A percentile compares a stretch with the other conserved stretches of the same genome.
phyloP scores from a whole-genome alignment of 306 rosid species.

The Macrotyloma uniflorum region DNA sequence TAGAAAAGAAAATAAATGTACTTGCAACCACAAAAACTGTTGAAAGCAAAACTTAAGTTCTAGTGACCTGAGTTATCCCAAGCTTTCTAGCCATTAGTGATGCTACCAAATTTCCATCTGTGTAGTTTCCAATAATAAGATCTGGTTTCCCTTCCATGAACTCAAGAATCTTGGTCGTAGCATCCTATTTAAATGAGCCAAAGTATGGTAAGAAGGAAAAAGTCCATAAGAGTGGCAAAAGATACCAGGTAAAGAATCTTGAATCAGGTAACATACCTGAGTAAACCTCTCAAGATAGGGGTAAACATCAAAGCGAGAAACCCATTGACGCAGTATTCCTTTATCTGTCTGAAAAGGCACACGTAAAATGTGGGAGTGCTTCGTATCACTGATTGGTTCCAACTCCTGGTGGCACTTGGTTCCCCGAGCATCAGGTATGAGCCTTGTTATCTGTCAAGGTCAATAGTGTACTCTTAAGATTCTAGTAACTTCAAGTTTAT shows the following conservation, averaged over 20 bases:
- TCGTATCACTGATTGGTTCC: constrained; percentile 75
- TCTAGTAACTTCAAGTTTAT: neutral
- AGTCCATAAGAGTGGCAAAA: constrained; percentile 11
- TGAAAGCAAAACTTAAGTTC: constrained; percentile 14
- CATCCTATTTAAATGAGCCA: constrained; percentile 56
- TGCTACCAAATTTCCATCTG: constrained; percentile 92
- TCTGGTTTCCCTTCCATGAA: constrained; percentile 83
- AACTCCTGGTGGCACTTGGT: constrained; percentile 82
- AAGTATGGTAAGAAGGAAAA: constrained; percentile 7
- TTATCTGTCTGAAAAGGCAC: constrained; percentile 78
- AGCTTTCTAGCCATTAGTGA: constrained; percentile 86
- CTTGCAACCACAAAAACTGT: constrained; percentile 1
- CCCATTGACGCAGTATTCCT: constrained; percentile 71
- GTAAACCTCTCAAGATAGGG: constrained; percentile 87
- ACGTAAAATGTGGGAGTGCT: constrained; percentile 75
- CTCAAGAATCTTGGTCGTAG: constrained; percentile 63
- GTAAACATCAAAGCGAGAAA: constrained; percentile 90
- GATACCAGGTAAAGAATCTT: neutral
- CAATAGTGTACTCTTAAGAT: constrained; percentile 14
- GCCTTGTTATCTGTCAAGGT: constrained; percentile 68
- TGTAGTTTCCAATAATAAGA: constrained; percentile 86
- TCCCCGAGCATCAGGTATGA: constrained; percentile 88
- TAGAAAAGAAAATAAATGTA: neutral
- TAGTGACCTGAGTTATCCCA: constrained; percentile 73
- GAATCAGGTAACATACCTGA: constrained; percentile 52